A percentile compares a stretch with the other conserved stretches of the same genome.
Conservation (phyloP, 108 stramenopile genomes). For the Nannochloropsis granulata region DNA sequence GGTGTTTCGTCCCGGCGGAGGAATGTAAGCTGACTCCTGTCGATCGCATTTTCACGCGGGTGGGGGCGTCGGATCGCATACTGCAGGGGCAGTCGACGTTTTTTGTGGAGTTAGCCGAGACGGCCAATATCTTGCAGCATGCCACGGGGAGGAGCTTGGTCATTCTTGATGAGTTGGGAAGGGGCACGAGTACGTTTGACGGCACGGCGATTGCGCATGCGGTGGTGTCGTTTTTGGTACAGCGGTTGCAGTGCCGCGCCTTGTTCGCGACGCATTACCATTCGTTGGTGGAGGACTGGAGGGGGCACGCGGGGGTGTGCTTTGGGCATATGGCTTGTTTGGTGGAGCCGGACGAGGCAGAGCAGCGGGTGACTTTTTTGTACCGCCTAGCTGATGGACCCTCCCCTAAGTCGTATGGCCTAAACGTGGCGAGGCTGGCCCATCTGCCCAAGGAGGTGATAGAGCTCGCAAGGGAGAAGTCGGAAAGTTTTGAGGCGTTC, state of each 20-base stretch:
- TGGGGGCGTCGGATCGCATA: constrained; percentile 98
- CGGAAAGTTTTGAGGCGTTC: constrained; percentile 14
- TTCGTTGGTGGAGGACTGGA: constrained; percentile 84
- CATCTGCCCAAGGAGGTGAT: constrained; percentile 80
- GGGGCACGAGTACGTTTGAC: constrained; percentile 94
- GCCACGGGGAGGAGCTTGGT: constrained; percentile 80
- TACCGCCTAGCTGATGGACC: constrained; percentile 85
- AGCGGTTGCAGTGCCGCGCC: constrained; percentile 60
- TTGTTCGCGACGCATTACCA: constrained; percentile 99
- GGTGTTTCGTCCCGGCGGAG: constrained; percentile 94
- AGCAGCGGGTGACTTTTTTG: constrained; percentile 77
- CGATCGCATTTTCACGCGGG: constrained; percentile 94
- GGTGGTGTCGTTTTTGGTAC: constrained; percentile 68
- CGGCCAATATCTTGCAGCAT: constrained; percentile 82
- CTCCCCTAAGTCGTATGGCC: constrained; percentile 92
- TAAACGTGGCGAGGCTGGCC: constrained; percentile 94
- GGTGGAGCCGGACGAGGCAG: constrained; percentile 47
- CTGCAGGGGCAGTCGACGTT: constrained; percentile 95
- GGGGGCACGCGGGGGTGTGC: constrained; percentile 11
- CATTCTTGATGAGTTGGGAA: constrained; percentile 96
- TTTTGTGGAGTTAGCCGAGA: constrained; percentile 96
- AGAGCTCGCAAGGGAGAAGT: constrained; percentile 17
- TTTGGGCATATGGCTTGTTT: constrained; percentile 97
- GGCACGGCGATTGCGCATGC: constrained; percentile 99
- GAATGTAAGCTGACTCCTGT: constrained; percentile 68